phyloP scores from a whole-genome alignment of 371 early-diverging fungal species.

The Cokeromyces recurvatus region DNA sequence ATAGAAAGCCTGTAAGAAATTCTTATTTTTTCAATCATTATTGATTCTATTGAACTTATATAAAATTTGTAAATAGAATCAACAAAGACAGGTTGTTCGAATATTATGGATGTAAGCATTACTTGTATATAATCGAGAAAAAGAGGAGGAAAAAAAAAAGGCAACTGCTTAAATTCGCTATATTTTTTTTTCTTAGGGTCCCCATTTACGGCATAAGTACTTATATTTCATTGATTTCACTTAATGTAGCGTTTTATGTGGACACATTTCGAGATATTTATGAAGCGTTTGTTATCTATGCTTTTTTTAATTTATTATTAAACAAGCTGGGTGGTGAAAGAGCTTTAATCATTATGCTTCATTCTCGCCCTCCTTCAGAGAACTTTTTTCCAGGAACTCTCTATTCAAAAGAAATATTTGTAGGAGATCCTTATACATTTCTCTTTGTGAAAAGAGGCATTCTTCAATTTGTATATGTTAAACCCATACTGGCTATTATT shows the following conservation, averaged over 20 bases:
- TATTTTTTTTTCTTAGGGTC: conserved; percentile 52
- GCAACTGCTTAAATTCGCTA: not conserved
- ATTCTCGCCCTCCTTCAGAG: conserved; percentile 69
- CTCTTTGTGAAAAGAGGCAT: conserved; percentile 88
- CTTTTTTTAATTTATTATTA: conserved; percentile 87
- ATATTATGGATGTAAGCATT: conserved; percentile 90
- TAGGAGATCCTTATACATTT: conserved; percentile 87
- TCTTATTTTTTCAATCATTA: too few relatives aligned
- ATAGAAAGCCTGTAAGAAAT: conserved; percentile 75
- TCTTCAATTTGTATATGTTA: conserved; percentile 89
- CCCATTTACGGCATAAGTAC: conserved; percentile 91
- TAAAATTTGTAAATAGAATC: conserved; percentile 45
- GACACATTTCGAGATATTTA: conserved; percentile 93
- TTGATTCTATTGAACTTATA: too few relatives aligned
- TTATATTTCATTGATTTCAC: conserved; percentile 70
- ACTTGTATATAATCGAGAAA: too few relatives aligned
- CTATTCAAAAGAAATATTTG: conserved; percentile 76
- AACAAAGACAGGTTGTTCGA: conserved; percentile 84
- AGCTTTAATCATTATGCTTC: conserved; percentile 70
- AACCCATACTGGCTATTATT: conserved; percentile 75
- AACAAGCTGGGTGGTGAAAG: conserved; percentile 94
- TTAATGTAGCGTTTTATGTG: conserved; percentile 78
- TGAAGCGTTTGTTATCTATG: conserved; percentile 96
- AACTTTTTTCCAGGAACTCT: conserved; percentile 84
- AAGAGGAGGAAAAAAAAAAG: not conserved